phyloP scores from a whole-genome alignment of 805 yeast species.

The Starmerella vaccinii region DNA sequence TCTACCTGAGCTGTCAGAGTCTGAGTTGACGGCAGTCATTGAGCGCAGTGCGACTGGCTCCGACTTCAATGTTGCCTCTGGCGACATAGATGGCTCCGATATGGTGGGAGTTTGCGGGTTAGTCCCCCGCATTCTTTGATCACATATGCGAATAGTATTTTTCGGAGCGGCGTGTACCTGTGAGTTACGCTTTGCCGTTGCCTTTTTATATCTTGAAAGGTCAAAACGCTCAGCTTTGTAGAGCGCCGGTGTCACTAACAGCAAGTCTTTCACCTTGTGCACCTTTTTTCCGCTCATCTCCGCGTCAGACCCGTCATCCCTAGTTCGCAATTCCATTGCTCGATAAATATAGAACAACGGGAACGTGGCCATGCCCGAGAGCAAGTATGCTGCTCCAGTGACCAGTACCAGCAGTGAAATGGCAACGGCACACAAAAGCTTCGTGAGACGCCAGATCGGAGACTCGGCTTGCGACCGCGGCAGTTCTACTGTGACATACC shows the following conservation, averaged over 20 bases:
- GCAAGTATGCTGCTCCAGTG: constrained; percentile 13
- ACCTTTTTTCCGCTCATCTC: neutral
- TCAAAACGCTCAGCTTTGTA: neutral
- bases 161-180: neutral
- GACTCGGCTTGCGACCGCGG: constrained; percentile 11
- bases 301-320: neutral
- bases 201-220: neutral
- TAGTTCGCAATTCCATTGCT: constrained; percentile 18
- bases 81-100: neutral
- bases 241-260: neutral
- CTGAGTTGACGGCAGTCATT: neutral
- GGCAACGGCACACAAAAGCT: constrained; percentile 19
- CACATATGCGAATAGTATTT: too few relatives aligned
- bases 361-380: constrained; percentile 19
- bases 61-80: neutral
- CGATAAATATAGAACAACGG: constrained; percentile 21
- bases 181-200: too few relatives aligned
- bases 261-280: neutral
- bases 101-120: neutral
- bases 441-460: constrained; percentile 10
- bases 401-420: constrained; percentile 18
- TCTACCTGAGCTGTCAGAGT: neutral
- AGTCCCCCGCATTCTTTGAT: too few relatives aligned
- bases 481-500: constrained; percentile 18
- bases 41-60: too few relatives aligned